Conservation (phyloP, 768 basidiomycete genomes). For the Amanita inopinata region DNA sequence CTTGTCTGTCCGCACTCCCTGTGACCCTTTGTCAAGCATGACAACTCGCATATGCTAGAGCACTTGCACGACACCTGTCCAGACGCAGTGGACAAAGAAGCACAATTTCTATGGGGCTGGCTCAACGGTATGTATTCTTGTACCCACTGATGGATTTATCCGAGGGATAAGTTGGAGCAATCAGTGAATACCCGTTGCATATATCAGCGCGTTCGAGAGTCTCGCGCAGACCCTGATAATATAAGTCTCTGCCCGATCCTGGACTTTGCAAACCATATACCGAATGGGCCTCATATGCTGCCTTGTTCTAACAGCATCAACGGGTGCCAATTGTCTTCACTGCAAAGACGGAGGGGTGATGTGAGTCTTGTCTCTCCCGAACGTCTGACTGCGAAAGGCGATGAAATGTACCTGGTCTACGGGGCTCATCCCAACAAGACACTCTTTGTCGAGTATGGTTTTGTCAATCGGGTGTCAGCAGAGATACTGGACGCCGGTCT, state of each 20-base stretch:
- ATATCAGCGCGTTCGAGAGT: constrained; percentile 48
- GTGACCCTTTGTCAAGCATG: constrained; percentile 11
- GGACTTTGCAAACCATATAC: constrained; percentile 82
- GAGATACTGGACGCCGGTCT: constrained; percentile 18
- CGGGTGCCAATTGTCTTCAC: too few relatives aligned
- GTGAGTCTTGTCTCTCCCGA: constrained; percentile 42
- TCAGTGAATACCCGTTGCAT: constrained; percentile 91
- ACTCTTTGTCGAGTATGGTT: constrained; percentile 88
- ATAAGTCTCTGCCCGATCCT: constrained; percentile 82
- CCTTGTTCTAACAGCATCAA: constrained; percentile 20
- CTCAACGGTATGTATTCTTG: constrained; percentile 55
- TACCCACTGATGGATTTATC: background rate
- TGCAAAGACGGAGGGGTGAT: constrained; percentile 32
- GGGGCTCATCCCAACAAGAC: constrained; percentile 70
- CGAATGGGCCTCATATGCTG: constrained; percentile 29
- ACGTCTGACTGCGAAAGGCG: constrained; percentile 35
- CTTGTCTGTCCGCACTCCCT: background rate
- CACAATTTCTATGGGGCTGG: constrained; percentile 83
- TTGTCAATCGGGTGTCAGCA: constrained; percentile 37
- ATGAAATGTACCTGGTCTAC: constrained; percentile 73
- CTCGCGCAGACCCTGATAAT: constrained; percentile 55
- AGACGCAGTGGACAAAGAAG: constrained; percentile 16
- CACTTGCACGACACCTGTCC: constrained; percentile 7
- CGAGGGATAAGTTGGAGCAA: constrained; percentile 4
- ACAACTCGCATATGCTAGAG: constrained; percentile 10